phyloP scores from a whole-genome alignment of 139 green algal species.

The Picochlorum sp. region DNA sequence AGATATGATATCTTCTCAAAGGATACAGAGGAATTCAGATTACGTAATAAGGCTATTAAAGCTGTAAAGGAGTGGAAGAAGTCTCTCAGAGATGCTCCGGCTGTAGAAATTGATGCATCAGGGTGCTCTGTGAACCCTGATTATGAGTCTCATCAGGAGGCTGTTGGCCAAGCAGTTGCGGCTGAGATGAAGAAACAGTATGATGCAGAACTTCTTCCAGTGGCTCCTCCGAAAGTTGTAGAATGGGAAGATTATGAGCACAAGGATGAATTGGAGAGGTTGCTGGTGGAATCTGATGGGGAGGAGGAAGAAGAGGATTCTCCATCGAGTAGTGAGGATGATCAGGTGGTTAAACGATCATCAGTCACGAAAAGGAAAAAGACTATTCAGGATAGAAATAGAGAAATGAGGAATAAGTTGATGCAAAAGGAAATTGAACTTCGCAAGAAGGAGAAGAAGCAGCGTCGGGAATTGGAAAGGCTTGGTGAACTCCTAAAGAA shows the following conservation, averaged over 20 bases:
- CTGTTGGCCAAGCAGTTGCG: slow-evolving; percentile 66
- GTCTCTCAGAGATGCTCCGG: background rate
- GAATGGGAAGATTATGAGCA: slow-evolving; percentile 22
- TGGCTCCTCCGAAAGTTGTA: slow-evolving; percentile 9
- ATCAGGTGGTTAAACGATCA: slow-evolving; percentile 21
- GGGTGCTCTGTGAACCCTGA: slow-evolving; percentile 83
- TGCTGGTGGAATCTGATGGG: slow-evolving; percentile 26
- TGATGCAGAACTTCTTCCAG: slow-evolving; percentile 26
- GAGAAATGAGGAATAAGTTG: slow-evolving; percentile 7
- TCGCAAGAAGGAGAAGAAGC: slow-evolving; percentile 12
- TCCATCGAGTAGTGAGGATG: slow-evolving; percentile 5
- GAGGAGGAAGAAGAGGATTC: slow-evolving; percentile 5
- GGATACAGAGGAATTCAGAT: too few relatives aligned
- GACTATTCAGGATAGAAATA: slow-evolving; percentile 13
- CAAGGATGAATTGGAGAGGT: slow-evolving; percentile 31
- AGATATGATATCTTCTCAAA: too few relatives aligned
- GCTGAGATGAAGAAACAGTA: slow-evolving; percentile 55
- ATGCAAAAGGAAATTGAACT: slow-evolving; percentile 25
- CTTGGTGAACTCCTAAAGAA: slow-evolving; percentile 10
- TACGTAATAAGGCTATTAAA: background rate
- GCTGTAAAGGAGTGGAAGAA: background rate
- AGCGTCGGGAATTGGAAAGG: slow-evolving; percentile 17
- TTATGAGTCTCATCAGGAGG: slow-evolving; percentile 63
- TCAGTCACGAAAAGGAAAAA: slow-evolving; percentile 18
- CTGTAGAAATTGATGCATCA: slow-evolving; percentile 59